These are phyloP conservation scores for Gymnopus androsaceus DNA, from an alignment of 1,284 basidiomycete genomes.

Conservation along the genomic window DNA sequence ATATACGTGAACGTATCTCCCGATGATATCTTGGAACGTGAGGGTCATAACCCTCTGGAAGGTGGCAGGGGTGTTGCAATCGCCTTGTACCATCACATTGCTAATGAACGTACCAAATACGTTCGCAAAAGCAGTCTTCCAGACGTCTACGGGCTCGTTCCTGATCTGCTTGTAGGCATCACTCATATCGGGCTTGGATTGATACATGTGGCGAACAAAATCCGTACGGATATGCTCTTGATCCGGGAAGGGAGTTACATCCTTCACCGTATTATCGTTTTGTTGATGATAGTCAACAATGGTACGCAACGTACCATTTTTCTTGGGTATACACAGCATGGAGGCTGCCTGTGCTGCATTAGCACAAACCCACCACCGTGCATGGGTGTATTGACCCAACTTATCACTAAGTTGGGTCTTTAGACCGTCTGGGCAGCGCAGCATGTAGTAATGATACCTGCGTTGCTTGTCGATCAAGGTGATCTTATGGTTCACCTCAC, in stretches of 20 bases:
- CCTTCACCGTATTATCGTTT: no score
- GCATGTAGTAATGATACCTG: constrained; percentile 27
- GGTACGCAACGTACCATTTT: no score
- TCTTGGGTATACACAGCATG: no score
- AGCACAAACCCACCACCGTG: no score
- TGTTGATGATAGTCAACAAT: no score
- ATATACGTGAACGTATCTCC: constrained; percentile 8
- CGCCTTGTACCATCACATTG: constrained; percentile 30
- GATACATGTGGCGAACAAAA: constrained; percentile 27
- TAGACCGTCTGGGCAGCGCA: constrained; percentile 41
- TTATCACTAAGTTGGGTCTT: no score
- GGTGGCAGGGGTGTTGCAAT: no score
- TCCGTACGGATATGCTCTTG: constrained; percentile 32
- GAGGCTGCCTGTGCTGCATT: no score
- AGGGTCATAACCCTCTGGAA: no score
- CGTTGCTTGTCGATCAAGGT: constrained; percentile 28
- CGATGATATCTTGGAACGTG: no score
- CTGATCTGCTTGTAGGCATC: constrained; percentile 33
- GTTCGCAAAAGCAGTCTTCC: constrained; percentile 23
- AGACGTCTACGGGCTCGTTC: not conserved
- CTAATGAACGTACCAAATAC: constrained; percentile 28
- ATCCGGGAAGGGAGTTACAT: no score
- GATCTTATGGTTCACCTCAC: constrained; percentile 34
- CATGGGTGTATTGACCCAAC: no score
- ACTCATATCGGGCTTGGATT: constrained; percentile 34